Evolutionary conservation across 2,329 filamentous ascomycete genomes (phyloP).

Genomic region (Aspergillus fumigatus): DNA sequence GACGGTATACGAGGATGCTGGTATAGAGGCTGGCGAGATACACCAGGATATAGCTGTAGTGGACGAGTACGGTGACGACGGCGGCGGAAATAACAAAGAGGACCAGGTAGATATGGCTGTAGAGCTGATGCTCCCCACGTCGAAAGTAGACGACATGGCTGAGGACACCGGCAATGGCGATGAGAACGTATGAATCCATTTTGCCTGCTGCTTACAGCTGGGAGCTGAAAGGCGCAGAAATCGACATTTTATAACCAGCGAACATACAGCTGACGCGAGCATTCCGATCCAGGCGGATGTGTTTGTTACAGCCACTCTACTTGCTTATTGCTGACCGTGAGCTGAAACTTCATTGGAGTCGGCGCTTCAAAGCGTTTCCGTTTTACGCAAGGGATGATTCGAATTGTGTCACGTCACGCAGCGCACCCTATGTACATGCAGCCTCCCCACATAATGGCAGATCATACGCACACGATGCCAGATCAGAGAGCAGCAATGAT

Average conservation of each 20-base stretch:
- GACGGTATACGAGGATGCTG: slow-evolving; percentile 9
- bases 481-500: slow-evolving; percentile 4
- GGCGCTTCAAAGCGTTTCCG: not conserved
- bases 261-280: not conserved
- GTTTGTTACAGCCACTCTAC: not conserved
- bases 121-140: slow-evolving; percentile 17
- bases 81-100: not conserved
- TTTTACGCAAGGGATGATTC: not conserved
- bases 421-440: not conserved
- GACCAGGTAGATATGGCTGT: slow-evolving; percentile 9
- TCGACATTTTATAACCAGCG: not conserved
- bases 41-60: not conserved
- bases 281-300: not conserved
- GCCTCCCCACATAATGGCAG: no score
- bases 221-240: not conserved
- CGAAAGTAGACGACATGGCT: slow-evolving; percentile 14
- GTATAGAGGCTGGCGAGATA: slow-evolving; percentile 5
- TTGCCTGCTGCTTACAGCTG: not conserved
- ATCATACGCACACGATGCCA: not conserved
- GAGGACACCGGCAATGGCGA: slow-evolving; percentile 4
- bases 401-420: not conserved
- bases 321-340: not conserved
- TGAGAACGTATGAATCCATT: not conserved
- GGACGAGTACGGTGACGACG: not conserved
- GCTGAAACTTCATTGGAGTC: not conserved